Evolutionary conservation across 306 rosid genomes (phyloP), one percentile per base, ranked within the genome.

Genomic region (Rubus parviflorus): DNA sequence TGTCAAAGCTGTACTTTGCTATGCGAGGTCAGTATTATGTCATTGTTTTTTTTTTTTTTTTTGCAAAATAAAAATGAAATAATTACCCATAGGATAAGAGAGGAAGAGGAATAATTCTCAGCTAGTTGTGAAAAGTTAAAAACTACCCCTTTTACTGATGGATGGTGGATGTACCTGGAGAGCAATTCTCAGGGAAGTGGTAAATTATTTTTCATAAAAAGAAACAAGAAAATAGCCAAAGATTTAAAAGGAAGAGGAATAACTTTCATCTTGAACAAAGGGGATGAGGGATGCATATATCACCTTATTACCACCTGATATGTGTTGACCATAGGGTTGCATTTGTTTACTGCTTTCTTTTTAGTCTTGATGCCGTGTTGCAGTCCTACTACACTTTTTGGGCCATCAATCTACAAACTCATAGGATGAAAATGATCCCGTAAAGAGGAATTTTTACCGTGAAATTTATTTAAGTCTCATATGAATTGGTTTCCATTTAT

Each of bases 1-100:
- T 77, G 58, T 87, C 96, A 68, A 92, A 92, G 85, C 81, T 92
- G 23, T 92, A 85, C 86, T 96, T 91, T 77, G 97, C 99, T 9
- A 85, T 85, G 85, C 91, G 98, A 96, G 99, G 98, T 96, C 14
- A 84, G 47, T 83, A 64, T 64, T 64, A 1, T 82, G 22, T 20
- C 66, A 35, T 51, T 45, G 49, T 6, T 15, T 30, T 40, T 72
- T 38, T 15, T 11, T 16, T 2, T 22, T 13, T n/a, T 1, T 66
- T 76, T 74, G 5, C 7, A 0, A 37, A 38, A 20, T 6, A n/a
- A 25, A 23, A 16, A 22, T 67, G 35, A 41, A 15, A 22, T 35
- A 43, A 65, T 41, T 42, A 60, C 57, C 35, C 8, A 45, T 74
- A 46, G 6, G n/a, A 9, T 74, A 8, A 45, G 43, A 15, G 11